A percentile compares a stretch with the other conserved stretches of the same genome.
Conservation (phyloP, 257 asterid species). For the Plantago ovata region DNA sequence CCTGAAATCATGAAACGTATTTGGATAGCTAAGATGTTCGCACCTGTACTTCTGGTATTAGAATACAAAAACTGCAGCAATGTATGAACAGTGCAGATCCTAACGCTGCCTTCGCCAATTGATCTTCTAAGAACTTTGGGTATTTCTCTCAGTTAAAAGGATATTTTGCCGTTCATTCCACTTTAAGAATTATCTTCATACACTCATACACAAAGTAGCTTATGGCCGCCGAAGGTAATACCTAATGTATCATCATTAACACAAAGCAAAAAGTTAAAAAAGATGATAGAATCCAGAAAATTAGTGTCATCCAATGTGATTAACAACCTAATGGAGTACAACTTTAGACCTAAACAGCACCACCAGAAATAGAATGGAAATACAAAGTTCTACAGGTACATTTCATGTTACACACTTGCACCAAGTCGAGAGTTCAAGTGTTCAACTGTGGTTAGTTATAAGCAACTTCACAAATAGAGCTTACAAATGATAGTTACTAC, state of each 20-base stretch:
- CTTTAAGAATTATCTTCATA: conserved; percentile 89
- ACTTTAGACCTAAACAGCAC: not conserved
- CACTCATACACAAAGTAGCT: conserved; percentile 91
- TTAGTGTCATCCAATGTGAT: not conserved
- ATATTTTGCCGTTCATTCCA: conserved; percentile 40
- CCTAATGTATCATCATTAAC: conserved; percentile 39
- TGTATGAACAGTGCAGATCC: conserved; percentile 3
- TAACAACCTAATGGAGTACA: not conserved
- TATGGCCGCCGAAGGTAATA: conserved; percentile 93
- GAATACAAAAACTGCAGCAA: not conserved
- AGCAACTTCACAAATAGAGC: too few species aligned
- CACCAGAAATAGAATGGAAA: not conserved
- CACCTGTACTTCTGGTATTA: not conserved
- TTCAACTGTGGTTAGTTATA: not conserved
- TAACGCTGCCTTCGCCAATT: conserved; percentile 9
- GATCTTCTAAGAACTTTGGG: conserved; percentile 14
- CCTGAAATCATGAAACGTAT: not conserved
- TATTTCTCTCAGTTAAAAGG: conserved; percentile 9
- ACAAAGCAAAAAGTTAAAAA: not conserved
- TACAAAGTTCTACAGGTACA: not conserved
- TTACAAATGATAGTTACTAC: not conserved
- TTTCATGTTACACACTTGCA: not conserved
- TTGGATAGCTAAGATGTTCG: not conserved
- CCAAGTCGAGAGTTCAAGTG: not conserved
- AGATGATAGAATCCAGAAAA: not conserved